phyloP scores from a whole-genome alignment of 2,329 filamentous ascomycete genomes.

The Dissoconium aciculare region DNA sequence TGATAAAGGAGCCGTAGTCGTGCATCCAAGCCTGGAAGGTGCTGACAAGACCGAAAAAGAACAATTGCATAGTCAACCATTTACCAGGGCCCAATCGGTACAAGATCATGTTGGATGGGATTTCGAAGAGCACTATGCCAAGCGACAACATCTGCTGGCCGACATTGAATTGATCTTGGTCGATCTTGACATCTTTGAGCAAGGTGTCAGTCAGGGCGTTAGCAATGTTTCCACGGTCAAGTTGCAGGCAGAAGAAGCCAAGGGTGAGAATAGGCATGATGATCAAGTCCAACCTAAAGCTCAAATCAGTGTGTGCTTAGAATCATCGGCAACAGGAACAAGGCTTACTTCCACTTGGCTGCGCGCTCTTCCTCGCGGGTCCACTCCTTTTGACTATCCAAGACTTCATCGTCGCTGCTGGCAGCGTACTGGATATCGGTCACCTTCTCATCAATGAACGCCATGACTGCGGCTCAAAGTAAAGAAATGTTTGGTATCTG shows the following conservation, averaged over 20 bases:
- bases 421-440: conserved; percentile 1
- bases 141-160: conserved; percentile 23
- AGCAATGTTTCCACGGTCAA: conserved; percentile 21
- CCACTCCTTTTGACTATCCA: conserved; percentile 13
- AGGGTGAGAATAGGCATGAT: conserved; percentile 22
- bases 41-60: conserved; percentile 26
- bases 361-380: conserved; percentile 18
- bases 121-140: conserved; percentile 23
- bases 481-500: too few relatives aligned
- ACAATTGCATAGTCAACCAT: conserved; percentile 27
- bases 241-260: conserved; percentile 23
- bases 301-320: conserved; percentile 1
- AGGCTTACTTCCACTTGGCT: conserved; percentile 19
- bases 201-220: conserved; percentile 22
- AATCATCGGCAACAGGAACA: background rate
- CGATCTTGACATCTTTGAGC: conserved; percentile 20
- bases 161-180: conserved; percentile 22
- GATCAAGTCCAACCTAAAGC: conserved; percentile 17
- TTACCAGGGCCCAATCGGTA: conserved; percentile 25
- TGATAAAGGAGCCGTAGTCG: conserved; percentile 25
- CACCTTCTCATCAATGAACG: conserved; percentile 5
- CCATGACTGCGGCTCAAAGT: too few relatives aligned
- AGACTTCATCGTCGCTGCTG: conserved; percentile 6
- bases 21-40: conserved; percentile 30
- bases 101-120: conserved; percentile 21